Percentiles rank a stretch among this genome's conserved stretches.
phyloP scores from a whole-genome alignment of 1,284 basidiomycete species.

The Laetiporus sulphureus region DNA sequence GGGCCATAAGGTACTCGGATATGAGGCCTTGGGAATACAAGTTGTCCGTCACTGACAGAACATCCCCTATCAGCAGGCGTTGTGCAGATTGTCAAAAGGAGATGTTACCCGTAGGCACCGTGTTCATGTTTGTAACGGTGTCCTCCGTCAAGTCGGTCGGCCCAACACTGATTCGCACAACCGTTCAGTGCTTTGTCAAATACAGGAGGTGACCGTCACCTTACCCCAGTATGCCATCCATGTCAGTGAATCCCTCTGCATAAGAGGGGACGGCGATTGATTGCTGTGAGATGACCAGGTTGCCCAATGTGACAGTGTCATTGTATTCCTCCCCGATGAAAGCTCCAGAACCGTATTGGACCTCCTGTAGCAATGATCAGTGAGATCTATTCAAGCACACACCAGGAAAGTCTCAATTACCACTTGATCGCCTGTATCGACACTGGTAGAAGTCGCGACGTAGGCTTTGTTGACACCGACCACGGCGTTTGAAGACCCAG shows the following conservation, averaged over 20 bases:
- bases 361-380: conserved; percentile 17
- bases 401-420: conserved; percentile 11
- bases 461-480: conserved; percentile 22
- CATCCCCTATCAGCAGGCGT: conserved; percentile 1
- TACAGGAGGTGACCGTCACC: background rate
- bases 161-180: background rate
- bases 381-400: background rate
- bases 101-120: background rate
- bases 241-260: background rate
- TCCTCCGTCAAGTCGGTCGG: background rate
- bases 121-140: background rate
- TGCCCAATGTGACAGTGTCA: background rate
- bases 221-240: background rate
- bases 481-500: conserved; percentile 27
- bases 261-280: background rate
- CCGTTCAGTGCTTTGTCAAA: background rate
- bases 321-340: conserved; percentile 31
- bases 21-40: conserved; percentile 27
- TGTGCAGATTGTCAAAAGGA: background rate
- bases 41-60: conserved; percentile 38
- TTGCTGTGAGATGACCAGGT: background rate
- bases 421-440: conserved; percentile 16
- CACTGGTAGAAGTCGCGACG: conserved; percentile 12
- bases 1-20: conserved; percentile 28
- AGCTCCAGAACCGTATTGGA: conserved; percentile 44